These are phyloP conservation scores for Delphinella strobiligena DNA, from an alignment of 2,329 filamentous ascomycete species.

Conservation along the genomic window DNA sequence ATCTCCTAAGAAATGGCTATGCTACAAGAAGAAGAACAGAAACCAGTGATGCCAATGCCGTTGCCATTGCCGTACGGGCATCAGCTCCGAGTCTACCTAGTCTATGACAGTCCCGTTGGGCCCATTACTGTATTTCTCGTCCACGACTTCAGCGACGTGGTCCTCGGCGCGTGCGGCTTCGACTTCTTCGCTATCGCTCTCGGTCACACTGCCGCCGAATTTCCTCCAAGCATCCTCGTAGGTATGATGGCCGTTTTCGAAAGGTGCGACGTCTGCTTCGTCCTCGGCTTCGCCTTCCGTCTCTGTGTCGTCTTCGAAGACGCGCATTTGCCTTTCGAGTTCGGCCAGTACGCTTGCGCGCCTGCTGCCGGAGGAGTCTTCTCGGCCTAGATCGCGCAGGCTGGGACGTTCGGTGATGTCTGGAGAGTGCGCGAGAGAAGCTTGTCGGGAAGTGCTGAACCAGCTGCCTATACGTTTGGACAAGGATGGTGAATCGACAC, in stretches of 20 bases:
- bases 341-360: slow-evolving; percentile 29
- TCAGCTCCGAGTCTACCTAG: background rate
- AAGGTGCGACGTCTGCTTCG: slow-evolving; percentile 6
- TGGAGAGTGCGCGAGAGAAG: slow-evolving; percentile 11
- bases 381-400: slow-evolving; percentile 1
- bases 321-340: slow-evolving; percentile 31
- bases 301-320: slow-evolving; percentile 33
- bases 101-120: background rate
- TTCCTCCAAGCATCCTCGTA: slow-evolving; percentile 1
- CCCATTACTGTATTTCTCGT: background rate
- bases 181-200: slow-evolving; percentile 7
- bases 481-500: slow-evolving; percentile 17
- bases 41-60: background rate
- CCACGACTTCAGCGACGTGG: background rate
- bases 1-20: too few relatives aligned
- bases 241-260: background rate
- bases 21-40: background rate
- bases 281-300: slow-evolving; percentile 17
- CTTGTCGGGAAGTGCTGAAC: slow-evolving; percentile 14
- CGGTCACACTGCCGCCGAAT: slow-evolving; percentile 6
- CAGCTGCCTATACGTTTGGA: slow-evolving; percentile 19
- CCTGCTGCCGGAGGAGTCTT: slow-evolving; percentile 4
- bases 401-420: slow-evolving; percentile 13
- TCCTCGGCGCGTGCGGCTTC: background rate
- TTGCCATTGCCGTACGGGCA: too few relatives aligned